Conservation (phyloP, 2,329 filamentous ascomycete genomes). For the Rasamsonia emersonii region DNA sequence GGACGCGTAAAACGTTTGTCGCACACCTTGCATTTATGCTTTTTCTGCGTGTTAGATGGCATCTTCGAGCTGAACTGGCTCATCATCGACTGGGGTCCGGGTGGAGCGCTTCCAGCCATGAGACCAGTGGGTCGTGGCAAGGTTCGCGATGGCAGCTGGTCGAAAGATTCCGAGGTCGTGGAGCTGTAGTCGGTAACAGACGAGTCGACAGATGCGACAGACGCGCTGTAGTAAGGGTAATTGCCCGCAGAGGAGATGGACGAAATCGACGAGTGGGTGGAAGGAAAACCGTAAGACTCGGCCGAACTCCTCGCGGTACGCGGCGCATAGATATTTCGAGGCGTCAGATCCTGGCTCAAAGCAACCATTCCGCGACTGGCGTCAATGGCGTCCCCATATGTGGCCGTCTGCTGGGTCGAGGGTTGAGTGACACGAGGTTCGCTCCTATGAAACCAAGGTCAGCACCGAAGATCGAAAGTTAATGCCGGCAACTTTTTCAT, state of each 20-base stretch:
- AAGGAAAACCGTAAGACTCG: conserved; percentile 87
- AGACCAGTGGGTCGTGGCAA: conserved; percentile 68
- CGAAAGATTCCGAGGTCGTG: conserved; percentile 72
- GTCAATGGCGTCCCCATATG: conserved; percentile 82
- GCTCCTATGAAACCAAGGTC: conserved; percentile 14
- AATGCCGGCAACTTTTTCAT: too few relatives aligned
- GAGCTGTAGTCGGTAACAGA: conserved; percentile 91
- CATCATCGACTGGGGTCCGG: conserved; percentile 96
- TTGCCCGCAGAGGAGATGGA: conserved; percentile 78
- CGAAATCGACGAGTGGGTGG: conserved; percentile 82
- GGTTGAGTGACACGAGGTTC: conserved; percentile 28
- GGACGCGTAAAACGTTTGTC: conserved; percentile 95
- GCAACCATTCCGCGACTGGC: conserved; percentile 91
- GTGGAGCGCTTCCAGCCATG: conserved; percentile 56
- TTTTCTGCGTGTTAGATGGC: conserved; percentile 92
- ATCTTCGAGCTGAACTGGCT: conserved; percentile 95
- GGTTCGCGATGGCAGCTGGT: conserved; percentile 70
- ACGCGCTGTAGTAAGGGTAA: conserved; percentile 80
- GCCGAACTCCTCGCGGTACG: conserved; percentile 60
- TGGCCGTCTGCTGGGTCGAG: conserved; percentile 48
- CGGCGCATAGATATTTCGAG: conserved; percentile 77
- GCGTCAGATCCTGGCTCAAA: conserved; percentile 85
- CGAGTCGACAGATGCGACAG: conserved; percentile 58
- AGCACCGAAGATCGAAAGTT: too few relatives aligned
- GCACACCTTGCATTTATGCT: conserved; percentile 99